These are phyloP conservation scores for Craspedostauros australis DNA, from an alignment of 108 stramenopile genomes.

Conservation along the genomic window DNA sequence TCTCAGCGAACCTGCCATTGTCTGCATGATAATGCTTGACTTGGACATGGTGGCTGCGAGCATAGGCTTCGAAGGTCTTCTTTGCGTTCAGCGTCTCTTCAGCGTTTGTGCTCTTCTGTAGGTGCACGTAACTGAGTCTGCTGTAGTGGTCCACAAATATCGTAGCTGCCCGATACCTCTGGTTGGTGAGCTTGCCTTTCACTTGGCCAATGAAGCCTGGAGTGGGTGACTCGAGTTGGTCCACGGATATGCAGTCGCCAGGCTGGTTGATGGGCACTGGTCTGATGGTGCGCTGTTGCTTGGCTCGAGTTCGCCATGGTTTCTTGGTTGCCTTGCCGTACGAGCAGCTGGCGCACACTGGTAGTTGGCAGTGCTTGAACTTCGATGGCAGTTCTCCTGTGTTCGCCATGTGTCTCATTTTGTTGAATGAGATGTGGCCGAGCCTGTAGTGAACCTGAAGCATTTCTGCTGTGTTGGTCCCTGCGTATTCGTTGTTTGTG, in stretches of 20 bases:
- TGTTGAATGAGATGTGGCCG: slow-evolving; percentile 15
- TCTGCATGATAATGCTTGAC: slow-evolving; percentile 26
- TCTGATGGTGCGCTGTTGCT: background rate
- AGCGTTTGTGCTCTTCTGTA: slow-evolving; percentile 7
- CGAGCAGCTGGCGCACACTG: slow-evolving; percentile 24
- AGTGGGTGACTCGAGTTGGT: slow-evolving; percentile 34
- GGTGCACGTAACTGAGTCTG: slow-evolving; percentile 20
- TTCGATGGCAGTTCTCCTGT: slow-evolving; percentile 18
- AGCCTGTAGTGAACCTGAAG: slow-evolving; percentile 24
- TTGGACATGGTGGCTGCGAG: background rate
- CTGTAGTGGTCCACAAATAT: slow-evolving; percentile 45
- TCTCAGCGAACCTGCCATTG: slow-evolving; percentile 14
- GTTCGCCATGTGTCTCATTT: slow-evolving; percentile 12
- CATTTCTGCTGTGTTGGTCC: slow-evolving; percentile 13
- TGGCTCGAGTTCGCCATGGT: slow-evolving; percentile 18
- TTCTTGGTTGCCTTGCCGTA: slow-evolving; percentile 13
- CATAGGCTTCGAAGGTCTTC: slow-evolving; percentile 24
- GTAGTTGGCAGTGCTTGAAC: slow-evolving; percentile 6
- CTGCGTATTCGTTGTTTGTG: no score
- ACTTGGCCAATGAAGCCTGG: slow-evolving; percentile 48
- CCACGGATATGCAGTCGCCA: slow-evolving; percentile 35
- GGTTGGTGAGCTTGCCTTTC: slow-evolving; percentile 22
- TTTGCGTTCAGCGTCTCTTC: slow-evolving; percentile 41
- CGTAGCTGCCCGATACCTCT: slow-evolving; percentile 25
- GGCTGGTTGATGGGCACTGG: slow-evolving; percentile 8